Evolutionary conservation across 192 early-diverging fungal genomes (phyloP).

Genomic region (Geranomyces variabilis): DNA sequence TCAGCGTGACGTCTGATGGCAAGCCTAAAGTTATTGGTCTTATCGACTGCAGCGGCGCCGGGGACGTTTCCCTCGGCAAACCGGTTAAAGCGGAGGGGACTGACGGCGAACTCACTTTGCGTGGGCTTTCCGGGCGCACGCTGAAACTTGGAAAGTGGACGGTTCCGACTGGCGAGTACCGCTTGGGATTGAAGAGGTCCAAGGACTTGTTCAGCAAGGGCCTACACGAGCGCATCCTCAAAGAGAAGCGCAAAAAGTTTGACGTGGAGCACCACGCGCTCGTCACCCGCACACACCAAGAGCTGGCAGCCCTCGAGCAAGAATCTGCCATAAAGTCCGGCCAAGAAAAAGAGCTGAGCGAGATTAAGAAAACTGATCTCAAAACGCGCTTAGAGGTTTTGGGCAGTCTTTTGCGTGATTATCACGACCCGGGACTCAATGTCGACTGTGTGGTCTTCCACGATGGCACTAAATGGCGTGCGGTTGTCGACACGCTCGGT

Average conservation of each 20-base stretch:
- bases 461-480: conserved; percentile 89
- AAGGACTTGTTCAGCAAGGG: conserved; percentile 74
- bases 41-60: conserved; percentile 90
- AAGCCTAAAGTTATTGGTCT: conserved; percentile 89
- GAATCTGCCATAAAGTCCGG: conserved; percentile 33
- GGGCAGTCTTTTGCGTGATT: conserved; percentile 59
- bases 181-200: conserved; percentile 77
- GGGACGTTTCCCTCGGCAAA: conserved; percentile 54
- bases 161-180: conserved; percentile 81
- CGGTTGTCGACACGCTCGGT: conserved; percentile 75
- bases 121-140: conserved; percentile 75
- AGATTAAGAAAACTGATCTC: conserved; percentile 55
- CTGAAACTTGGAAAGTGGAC: conserved; percentile 68
- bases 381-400: conserved; percentile 70
- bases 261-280: conserved; percentile 47
- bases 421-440: conserved; percentile 71
- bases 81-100: conserved; percentile 4
- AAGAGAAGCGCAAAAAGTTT: conserved; percentile 46
- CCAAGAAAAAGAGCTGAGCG: conserved; percentile 48
- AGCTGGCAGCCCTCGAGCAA: conserved; percentile 52
- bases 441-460: conserved; percentile 83
- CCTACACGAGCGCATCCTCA: conserved; percentile 46
- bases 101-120: conserved; percentile 43
- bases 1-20: conserved; percentile 84
- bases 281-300: conserved; percentile 39